A percentile compares a stretch with the other conserved stretches of the same genome.
Evolutionary conservation across 164 flowering plant genomes (phyloP).

Genomic region (Liriodendron chinense): DNA sequence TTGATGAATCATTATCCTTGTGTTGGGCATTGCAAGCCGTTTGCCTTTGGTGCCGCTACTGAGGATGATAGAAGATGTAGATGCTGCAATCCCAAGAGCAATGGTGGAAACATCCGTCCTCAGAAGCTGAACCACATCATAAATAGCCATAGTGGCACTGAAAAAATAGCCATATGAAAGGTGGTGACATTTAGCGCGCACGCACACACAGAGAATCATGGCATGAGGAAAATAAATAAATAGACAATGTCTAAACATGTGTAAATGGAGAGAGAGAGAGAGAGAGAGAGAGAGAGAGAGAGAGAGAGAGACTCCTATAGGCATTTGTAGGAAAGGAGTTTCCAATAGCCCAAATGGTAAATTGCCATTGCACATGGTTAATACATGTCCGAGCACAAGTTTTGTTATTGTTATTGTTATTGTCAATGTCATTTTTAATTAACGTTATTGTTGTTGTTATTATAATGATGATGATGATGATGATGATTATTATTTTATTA

Average conservation of each 20-base stretch:
- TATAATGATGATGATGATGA: too few relatives aligned
- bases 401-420: too few relatives aligned
- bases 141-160: conserved; percentile 94
- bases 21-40: conserved; percentile 94
- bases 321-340: too few relatives aligned
- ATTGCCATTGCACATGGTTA: too few relatives aligned
- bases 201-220: too few relatives aligned
- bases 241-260: background rate
- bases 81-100: conserved; percentile 91
- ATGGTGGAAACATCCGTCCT: conserved; percentile 92
- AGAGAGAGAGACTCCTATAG: conserved; percentile 1
- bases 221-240: background rate
- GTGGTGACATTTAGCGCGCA: background rate
- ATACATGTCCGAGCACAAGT: too few relatives aligned
- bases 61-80: conserved; percentile 85
- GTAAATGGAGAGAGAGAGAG: background rate
- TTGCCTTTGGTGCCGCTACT: conserved; percentile 97
- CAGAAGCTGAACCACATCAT: conserved; percentile 81
- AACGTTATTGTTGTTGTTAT: too few relatives aligned
- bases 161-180: background rate
- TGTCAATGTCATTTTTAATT: too few relatives aligned
- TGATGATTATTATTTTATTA: too few relatives aligned
- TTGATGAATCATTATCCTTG: conserved; percentile 90
- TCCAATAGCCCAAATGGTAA: too few relatives aligned
- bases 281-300: conserved; percentile 7